Percentiles rank a stretch among this genome's conserved stretches.
Evolutionary conservation across 1,139 yeast species (phyloP).

Genomic region (Saccharomyces hybrid): DNA sequence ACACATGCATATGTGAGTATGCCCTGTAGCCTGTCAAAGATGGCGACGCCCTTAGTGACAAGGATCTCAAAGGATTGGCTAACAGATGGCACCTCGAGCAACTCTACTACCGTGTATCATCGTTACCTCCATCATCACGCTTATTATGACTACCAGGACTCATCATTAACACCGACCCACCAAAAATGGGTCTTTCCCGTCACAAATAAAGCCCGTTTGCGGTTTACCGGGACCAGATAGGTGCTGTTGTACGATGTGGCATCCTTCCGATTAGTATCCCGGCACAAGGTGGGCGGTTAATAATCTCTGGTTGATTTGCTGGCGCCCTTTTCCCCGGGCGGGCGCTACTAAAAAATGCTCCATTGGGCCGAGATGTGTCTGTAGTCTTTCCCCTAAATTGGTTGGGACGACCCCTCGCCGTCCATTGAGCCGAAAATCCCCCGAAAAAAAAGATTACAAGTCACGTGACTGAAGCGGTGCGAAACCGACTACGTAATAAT

Average conservation of each 20-base stretch:
- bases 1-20: too few species aligned
- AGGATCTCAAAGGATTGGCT: neutral
- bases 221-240: neutral
- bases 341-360: neutral
- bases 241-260: neutral
- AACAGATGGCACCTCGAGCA: neutral
- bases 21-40: too few species aligned
- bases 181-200: neutral
- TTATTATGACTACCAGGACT: neutral
- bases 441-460: neutral
- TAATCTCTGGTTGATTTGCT: neutral
- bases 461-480: neutral
- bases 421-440: neutral
- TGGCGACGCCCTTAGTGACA: neutral
- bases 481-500: neutral
- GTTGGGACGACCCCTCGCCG: neutral
- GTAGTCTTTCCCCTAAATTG: neutral
- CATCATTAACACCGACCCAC: neutral
- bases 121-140: neutral
- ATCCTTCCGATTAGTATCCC: neutral
- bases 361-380: neutral
- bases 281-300: neutral
- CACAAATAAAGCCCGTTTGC: neutral
- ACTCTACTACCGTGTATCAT: neutral
- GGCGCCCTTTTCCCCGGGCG: neutral